Evolutionary conservation across 2,329 filamentous ascomycete species (phyloP), one percentile per base, ranked within the genome.

Genomic region (Ascochyta fabae): DNA sequence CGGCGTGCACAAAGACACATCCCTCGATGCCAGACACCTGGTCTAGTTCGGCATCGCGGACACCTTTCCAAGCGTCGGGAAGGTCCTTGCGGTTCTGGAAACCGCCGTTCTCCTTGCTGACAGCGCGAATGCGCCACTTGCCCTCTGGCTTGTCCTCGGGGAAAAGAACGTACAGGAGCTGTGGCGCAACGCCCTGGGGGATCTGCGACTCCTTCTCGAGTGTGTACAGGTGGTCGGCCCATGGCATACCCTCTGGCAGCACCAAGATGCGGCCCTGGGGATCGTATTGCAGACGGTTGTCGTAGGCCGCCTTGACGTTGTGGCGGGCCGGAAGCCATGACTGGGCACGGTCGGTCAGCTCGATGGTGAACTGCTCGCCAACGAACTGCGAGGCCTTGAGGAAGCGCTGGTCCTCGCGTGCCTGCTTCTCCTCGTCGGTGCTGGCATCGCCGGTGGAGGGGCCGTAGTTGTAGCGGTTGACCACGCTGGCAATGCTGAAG

Each of bases 201-300:
- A 76, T 69, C 8, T 72, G 75, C 8, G 71, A 75, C 45, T 79
- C 76, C 70, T 88, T 83, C 66, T 99, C 95, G 26, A 98, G 84
- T 16, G 84, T 87, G 79, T 96, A 98, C 16, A 99, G 83, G 76
- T 99, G 95, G 71, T 98, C 94, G 75, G 96, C 95, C 95, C 95
- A 98, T 2, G 94, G 94, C 58, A 94, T 90, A 55, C 89, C 87
- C 72, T 90, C 87, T 53, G 77, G 75, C 12, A 99, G 84, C 24
- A 97, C 88, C 68, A 98, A 82, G 57, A 98, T 86, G 60, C 91
- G 87, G 53, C 93, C 93, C 62, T 88, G 80, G 9, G 87, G 70
- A 73, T 96, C 90, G 71, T 86, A 84, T 64, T 89, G 80, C 26
- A 78, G 72, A 51, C 94, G 87, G 61, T 84, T 83, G 31, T 82